Evolutionary conservation across 805 yeast genomes (phyloP), one percentile per base, ranked within the genome.

Genomic region (Martiniozyma abietophila): DNA sequence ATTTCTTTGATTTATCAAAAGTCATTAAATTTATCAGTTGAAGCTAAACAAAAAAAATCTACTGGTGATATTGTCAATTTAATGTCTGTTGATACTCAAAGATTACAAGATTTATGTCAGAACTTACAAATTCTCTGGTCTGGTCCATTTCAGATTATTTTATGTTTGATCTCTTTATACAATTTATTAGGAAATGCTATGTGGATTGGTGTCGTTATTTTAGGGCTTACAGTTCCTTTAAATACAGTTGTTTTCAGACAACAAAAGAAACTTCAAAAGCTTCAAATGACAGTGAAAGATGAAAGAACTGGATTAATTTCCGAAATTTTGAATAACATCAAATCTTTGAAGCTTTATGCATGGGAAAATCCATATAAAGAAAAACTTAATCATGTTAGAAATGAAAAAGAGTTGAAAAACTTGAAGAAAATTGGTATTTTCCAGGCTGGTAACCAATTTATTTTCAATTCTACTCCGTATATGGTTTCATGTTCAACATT

Each of bases 41-140:
- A 82, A 50, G 72, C 84, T 8, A 74, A 75, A 40, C 75, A 73
- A 51, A 59, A 71, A 47, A 74, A 84, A 26, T 72, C 83, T 21
- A 82, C 94, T 4, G 97, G 97, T 51, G 96, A 86, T 54, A 82
- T 89, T 45, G 96, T 88, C 38, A 88, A 88, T 52, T 65, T 88
- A 49, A 85, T 88, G 96, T 78, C 95, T 34, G 95, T 88, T 29
- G 97, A 88, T 60, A 77, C 86, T 3, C 94, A 82, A 59, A 74
- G 95, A 59, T 62, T 88, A 37, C 94, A 83, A 54, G 95, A 83
- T 46, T 64, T 85, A 36, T 72, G 80, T 17, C 86, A 82, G 53
- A 74, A 78, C 56, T 71, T 86, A 42, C 80, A 83, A 48, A 67
- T 84, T 35, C 64, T 83, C 32, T 85, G 95, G 94, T 84, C 95